Evolutionary conservation across 495 filamentous ascomycete genomes (phyloP).

Genomic region (Hypoxylon lenormandii): DNA sequence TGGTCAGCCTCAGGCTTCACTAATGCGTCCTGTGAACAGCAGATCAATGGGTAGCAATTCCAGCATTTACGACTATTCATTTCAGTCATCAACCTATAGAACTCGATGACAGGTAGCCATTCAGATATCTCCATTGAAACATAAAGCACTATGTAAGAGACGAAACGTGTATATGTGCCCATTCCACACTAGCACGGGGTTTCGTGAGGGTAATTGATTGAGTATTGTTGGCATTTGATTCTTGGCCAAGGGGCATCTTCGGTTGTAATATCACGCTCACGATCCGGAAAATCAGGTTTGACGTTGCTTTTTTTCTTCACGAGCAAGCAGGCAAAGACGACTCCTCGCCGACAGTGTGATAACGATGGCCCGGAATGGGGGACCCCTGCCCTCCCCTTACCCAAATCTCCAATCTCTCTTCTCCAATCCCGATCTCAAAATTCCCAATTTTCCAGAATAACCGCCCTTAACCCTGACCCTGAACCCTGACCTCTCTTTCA

Average conservation of each 20-base stretch:
- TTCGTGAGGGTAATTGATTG: too few relatives aligned
- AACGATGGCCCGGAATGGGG: background rate
- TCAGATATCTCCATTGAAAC: too few relatives aligned
- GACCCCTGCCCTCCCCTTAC: constrained; percentile 17
- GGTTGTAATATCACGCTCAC: too few relatives aligned
- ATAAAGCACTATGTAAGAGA: too few relatives aligned
- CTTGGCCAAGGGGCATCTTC: too few relatives aligned
- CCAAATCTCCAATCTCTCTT: background rate
- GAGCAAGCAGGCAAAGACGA: background rate
- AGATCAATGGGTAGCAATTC: background rate
- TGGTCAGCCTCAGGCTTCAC: background rate
- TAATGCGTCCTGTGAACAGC: background rate
- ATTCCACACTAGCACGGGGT: too few relatives aligned
- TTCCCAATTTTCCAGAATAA: constrained; percentile 39
- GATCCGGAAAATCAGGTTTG: background rate
- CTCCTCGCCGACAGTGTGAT: background rate
- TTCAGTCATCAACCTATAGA: background rate
- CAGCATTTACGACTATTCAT: background rate
- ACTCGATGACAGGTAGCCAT: background rate
- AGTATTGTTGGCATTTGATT: too few relatives aligned
- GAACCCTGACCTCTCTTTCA: constrained; percentile 25
- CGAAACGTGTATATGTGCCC: too few relatives aligned
- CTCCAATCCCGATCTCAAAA: background rate
- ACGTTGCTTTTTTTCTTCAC: constrained; percentile 1
- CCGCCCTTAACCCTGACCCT: constrained; percentile 39